phyloP scores from a whole-genome alignment of 352 stramenopile species.

The Thraustochytrium sp. region DNA sequence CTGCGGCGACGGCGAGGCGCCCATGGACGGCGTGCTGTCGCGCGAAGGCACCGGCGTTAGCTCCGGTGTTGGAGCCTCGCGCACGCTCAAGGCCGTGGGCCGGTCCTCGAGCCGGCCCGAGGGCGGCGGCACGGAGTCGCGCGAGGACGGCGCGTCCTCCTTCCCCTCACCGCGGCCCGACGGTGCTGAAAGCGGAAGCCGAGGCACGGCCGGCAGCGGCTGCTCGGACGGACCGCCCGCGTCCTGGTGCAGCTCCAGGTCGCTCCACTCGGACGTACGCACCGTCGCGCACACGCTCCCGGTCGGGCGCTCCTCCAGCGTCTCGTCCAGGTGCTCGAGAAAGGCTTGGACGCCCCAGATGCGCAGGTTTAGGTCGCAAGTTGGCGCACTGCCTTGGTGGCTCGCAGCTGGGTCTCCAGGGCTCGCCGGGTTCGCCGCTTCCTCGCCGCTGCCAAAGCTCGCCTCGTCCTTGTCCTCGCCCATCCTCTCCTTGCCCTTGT shows the following conservation, averaged over 20 bases:
- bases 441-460: too few relatives aligned
- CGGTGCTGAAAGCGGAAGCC: too few relatives aligned
- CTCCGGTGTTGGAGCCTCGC: not conserved
- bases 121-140: too few relatives aligned
- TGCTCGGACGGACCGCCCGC: too few relatives aligned
- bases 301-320: not conserved
- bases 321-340: not conserved
- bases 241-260: too few relatives aligned
- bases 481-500: not conserved
- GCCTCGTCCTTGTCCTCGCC: not conserved
- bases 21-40: not conserved
- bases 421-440: too few relatives aligned
- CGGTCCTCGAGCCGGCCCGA: not conserved
- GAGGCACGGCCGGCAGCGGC: too few relatives aligned
- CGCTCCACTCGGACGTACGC: not conserved
- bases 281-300: not conserved
- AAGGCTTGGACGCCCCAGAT: not conserved
- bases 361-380: not conserved
- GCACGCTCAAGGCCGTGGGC: not conserved
- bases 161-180: too few relatives aligned
- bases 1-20: too few relatives aligned
- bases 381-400: too few relatives aligned
- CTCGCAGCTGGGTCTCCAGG: too few relatives aligned
- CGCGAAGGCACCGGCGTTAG: constrained; percentile 5
- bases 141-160: too few relatives aligned